Conservation (phyloP, 208 protist genomes). For the Leishmania martiniquensis region DNA sequence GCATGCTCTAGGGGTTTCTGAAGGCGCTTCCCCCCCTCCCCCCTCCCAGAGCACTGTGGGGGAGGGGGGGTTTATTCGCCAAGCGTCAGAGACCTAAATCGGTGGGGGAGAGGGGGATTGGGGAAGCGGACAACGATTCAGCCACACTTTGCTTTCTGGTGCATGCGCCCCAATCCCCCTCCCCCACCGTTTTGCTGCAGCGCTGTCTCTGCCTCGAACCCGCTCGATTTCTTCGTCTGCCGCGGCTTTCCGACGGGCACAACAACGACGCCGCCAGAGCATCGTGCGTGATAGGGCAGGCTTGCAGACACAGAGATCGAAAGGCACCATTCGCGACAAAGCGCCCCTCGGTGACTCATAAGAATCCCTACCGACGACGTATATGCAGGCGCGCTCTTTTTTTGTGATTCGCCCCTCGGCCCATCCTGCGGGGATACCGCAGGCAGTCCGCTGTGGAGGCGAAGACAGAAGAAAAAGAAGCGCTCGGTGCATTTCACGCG, state of each 20-base stretch:
- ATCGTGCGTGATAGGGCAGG: neutral
- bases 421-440: neutral
- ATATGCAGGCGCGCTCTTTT: neutral
- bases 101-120: too few relatives aligned
- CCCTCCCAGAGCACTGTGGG: too few relatives aligned
- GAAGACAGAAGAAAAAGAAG: neutral
- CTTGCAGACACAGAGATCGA: neutral
- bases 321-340: neutral
- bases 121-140: too few relatives aligned
- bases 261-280: neutral
- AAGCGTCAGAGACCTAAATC: neutral
- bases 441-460: neutral
- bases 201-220: too few relatives aligned
- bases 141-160: neutral
- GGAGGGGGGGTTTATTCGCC: too few relatives aligned
- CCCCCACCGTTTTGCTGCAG: neutral
- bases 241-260: neutral
- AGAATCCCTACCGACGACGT: neutral
- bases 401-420: neutral
- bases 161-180: neutral
- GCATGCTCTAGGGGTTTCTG: neutral
- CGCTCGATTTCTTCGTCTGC: too few relatives aligned
- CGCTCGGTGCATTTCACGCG: neutral
- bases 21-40: neutral
- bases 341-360: neutral